Evolutionary conservation across 2,329 filamentous ascomycete genomes (phyloP).

Genomic region (Hymenoscyphus occultus): DNA sequence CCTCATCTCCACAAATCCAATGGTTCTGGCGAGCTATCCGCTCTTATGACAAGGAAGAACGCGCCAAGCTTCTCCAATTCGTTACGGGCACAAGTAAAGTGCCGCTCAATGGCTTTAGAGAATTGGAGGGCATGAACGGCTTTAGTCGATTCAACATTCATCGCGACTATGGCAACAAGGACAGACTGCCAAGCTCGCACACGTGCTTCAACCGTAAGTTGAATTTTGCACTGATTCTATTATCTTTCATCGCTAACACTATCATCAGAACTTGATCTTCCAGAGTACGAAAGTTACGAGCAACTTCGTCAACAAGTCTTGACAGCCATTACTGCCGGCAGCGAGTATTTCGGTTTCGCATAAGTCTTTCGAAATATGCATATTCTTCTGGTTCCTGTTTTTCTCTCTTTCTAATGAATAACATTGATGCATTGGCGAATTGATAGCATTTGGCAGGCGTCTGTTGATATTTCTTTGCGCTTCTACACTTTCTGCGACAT

Average conservation of each 20-base stretch:
- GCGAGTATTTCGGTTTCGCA: conserved; percentile 96
- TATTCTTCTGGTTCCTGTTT: conserved; percentile 22
- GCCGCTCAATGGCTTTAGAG: conserved; percentile 96
- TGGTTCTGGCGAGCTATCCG: conserved; percentile 99
- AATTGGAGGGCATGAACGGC: conserved; percentile 98
- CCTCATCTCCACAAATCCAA: conserved; percentile 92
- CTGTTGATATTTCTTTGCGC: conserved; percentile 20
- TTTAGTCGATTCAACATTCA: conserved; percentile 98
- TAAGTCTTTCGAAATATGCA: conserved; percentile 44
- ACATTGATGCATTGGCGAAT: conserved; percentile 35
- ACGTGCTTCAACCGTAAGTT: conserved; percentile 98
- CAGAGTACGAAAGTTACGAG: conserved; percentile 97
- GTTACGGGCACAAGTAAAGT: conserved; percentile 98
- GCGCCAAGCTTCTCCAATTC: conserved; percentile 94
- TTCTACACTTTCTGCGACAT: conserved; percentile 21
- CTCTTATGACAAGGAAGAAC: conserved; percentile 98
- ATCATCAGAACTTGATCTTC: conserved; percentile 83
- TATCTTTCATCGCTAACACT: conserved; percentile 24
- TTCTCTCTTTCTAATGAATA: conserved; percentile 32
- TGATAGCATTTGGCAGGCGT: too few relatives aligned
- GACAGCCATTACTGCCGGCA: conserved; percentile 96
- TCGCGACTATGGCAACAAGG: conserved; percentile 94
- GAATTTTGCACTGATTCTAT: neutral
- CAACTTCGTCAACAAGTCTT: conserved; percentile 80
- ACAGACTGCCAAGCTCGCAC: conserved; percentile 91